Evolutionary conservation across 2,329 filamentous ascomycete species (phyloP), one percentile per base, ranked within the genome.

Genomic region (Cytospora piceicola): DNA sequence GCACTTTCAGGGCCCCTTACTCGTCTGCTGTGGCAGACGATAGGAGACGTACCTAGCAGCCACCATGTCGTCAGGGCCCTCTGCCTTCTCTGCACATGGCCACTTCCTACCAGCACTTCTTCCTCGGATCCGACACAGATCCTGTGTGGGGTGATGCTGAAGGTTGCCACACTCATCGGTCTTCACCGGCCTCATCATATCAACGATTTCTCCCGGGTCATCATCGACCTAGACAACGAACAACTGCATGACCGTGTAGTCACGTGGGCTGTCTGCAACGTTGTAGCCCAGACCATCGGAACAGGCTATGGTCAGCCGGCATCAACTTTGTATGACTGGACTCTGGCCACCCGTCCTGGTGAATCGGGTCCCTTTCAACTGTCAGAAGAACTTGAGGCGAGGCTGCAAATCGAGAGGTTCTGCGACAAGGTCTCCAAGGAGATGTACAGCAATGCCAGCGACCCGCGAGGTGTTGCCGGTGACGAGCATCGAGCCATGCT

Each of bases 241-340:
- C 91, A 94, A 72, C 85, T 94, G 65, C 86, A 90, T 70, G 91
- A 95, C 73, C 85, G 92, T 46, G 86, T 94, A 53, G 87, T 88
- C 59, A 94, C 91, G 1, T 95, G 91, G 91, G 91, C 91, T 1
- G 90, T 92, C 4, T 93, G 91, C 79, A 95, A 95, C 73, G 90
- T 94, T 69, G 91, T 94, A 39, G 89, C 91, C 27, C 91, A 94
- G 72, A 89, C 88, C 64, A 87, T 94, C 53, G 91, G 90, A n/a
- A 94, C 92, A 4, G 91, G 91, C 24, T 92, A 93, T 72, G 91
- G 91, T 7, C 91, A 94, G 74, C 91, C 92, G 9, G 90, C 91
- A 6, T 91, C 90, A 55, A 92, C 88, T 60, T 82, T 90, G 57
- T 94, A 90, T 77, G 91, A 90, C 76, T 93, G 86, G 85, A 94